These are phyloP conservation scores for Logfia minima DNA, from an alignment of 129 eudicot genomes.

Conservation along the genomic window DNA sequence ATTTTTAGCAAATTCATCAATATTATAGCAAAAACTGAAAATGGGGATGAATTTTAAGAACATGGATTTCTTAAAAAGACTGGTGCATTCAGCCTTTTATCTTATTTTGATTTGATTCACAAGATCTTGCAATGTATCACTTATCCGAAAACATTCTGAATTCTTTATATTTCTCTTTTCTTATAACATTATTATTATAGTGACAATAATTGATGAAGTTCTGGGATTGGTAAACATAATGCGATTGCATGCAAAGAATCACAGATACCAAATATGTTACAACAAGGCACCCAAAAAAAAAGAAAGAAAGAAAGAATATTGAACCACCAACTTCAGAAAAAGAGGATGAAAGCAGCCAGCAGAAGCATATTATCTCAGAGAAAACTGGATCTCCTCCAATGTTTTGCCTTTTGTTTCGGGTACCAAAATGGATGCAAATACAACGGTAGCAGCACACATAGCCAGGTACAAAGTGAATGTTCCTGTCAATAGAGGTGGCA, in stretches of 20 bases:
- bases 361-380: conserved; percentile 55
- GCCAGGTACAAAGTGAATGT: conserved; percentile 68
- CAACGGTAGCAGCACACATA: conserved; percentile 57
- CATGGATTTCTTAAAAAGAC: no score
- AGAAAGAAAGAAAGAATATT: conserved; percentile 7
- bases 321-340: conserved; percentile 4
- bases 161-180: background rate
- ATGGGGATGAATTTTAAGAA: no score
- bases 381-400: conserved; percentile 82
- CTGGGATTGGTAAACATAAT: conserved; percentile 7
- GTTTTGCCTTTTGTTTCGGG: conserved; percentile 97
- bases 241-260: conserved; percentile 24
- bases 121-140: background rate
- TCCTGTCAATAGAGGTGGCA: conserved; percentile 41
- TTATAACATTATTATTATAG: conserved; percentile 2
- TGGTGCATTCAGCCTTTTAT: no score
- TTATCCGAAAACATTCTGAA: conserved; percentile 14
- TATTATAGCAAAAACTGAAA: no score
- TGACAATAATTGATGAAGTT: conserved; percentile 6
- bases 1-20: no score
- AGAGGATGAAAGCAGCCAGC: background rate
- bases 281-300: background rate
- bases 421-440: conserved; percentile 62
- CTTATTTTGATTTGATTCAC: background rate
- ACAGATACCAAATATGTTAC: conserved; percentile 15